A percentile compares a stretch with the other conserved stretches of the same genome.
Conservation (phyloP, 441 rosid species). For the Syzygium syzygioides region DNA sequence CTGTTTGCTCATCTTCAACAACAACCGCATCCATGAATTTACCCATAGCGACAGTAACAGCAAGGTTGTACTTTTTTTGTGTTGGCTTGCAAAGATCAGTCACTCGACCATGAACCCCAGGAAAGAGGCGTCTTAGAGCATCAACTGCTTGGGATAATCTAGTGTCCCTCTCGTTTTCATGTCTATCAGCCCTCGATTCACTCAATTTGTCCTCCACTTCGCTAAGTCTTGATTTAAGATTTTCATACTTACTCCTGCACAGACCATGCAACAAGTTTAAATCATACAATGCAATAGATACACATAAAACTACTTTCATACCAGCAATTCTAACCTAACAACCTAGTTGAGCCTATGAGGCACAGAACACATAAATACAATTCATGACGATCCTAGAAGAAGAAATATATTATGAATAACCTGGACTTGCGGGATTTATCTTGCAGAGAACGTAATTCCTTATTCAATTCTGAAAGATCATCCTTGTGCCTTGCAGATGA, state of each 20-base stretch:
- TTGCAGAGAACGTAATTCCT: slow-evolving; percentile 68
- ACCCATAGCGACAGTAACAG: slow-evolving; percentile 99
- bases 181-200: slow-evolving; percentile 89
- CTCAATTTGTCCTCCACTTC: slow-evolving; percentile 87
- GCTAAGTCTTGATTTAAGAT: slow-evolving; percentile 67
- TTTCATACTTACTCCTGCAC: slow-evolving; percentile 64
- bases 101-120: slow-evolving; percentile 98
- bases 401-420: slow-evolving; percentile 23
- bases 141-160: slow-evolving; percentile 90
- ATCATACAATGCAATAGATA: not conserved
- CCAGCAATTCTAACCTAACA: not conserved
- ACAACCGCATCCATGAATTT: slow-evolving; percentile 99
- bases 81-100: slow-evolving; percentile 97
- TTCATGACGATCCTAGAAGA: not conserved
- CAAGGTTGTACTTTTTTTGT: slow-evolving; percentile 90
- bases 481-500: slow-evolving; percentile 55
- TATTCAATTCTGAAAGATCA: slow-evolving; percentile 53
- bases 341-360: not conserved
- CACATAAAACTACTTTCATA: not conserved
- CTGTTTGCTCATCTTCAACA: slow-evolving; percentile 94
- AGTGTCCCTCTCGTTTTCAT: slow-evolving; percentile 95
- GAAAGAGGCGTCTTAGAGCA: slow-evolving; percentile 83
- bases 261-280: not conserved
- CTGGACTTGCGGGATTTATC: slow-evolving; percentile 74
- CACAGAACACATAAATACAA: not conserved